Evolutionary conservation across 2,329 filamentous ascomycete species (phyloP).

Genomic region (Penicillium sp.): DNA sequence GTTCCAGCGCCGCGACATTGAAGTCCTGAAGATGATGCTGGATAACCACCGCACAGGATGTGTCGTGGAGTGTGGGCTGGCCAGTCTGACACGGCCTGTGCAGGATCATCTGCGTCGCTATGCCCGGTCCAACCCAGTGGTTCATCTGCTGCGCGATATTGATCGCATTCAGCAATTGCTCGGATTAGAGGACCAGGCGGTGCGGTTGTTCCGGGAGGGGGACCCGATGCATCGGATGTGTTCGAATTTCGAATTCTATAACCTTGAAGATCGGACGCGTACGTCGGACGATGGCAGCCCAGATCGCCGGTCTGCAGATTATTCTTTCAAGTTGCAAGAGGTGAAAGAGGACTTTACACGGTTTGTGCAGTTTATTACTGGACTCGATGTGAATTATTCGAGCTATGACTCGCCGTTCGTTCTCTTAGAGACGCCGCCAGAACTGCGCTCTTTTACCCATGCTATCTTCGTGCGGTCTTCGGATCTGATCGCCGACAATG

Average conservation of each 20-base stretch:
- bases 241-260: constrained; percentile 49
- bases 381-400: constrained; percentile 51
- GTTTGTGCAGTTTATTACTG: constrained; percentile 59
- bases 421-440: constrained; percentile 57
- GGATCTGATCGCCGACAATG: constrained; percentile 29
- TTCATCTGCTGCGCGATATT: constrained; percentile 44
- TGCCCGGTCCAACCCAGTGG: constrained; percentile 39
- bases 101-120: constrained; percentile 42
- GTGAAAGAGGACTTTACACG: constrained; percentile 60
- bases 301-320: constrained; percentile 46
- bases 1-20: constrained; percentile 43
- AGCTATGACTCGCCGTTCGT: constrained; percentile 61
- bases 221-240: constrained; percentile 48
- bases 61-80: constrained; percentile 45
- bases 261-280: constrained; percentile 45
- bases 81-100: constrained; percentile 42
- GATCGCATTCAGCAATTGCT: constrained; percentile 40
- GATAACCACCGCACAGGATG: constrained; percentile 43
- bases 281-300: constrained; percentile 33
- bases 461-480: constrained; percentile 40
- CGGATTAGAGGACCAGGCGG: constrained; percentile 44
- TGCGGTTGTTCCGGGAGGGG: constrained; percentile 43
- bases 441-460: constrained; percentile 52
- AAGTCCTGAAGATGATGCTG: constrained; percentile 43
- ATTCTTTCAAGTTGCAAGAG: constrained; percentile 50